Conservation (phyloP, 208 protist genomes). For the Kentomonas sorsogonicus region DNA sequence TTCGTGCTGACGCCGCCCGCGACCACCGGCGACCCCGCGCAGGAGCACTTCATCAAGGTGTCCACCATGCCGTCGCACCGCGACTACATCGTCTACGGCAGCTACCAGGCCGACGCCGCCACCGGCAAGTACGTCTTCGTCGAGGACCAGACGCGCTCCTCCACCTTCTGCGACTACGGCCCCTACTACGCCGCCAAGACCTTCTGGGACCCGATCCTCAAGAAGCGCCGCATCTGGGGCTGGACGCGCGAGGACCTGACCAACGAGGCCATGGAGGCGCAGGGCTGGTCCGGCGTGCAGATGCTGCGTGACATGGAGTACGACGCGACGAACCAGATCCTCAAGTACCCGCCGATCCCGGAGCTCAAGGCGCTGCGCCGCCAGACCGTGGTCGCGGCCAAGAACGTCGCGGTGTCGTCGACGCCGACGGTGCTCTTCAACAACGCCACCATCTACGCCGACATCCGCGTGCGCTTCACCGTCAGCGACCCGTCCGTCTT, state of each 20-base stretch:
- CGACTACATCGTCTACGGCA: slow-evolving; percentile 39
- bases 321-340: slow-evolving; percentile 28
- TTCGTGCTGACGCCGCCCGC: slow-evolving; percentile 24
- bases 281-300: slow-evolving; percentile 47
- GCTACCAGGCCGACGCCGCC: slow-evolving; percentile 12
- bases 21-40: slow-evolving; percentile 4
- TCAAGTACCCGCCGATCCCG: slow-evolving; percentile 30
- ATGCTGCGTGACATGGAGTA: slow-evolving; percentile 37
- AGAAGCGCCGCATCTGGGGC: slow-evolving; percentile 40
- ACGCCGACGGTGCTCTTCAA: slow-evolving; percentile 5
- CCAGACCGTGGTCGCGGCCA: slow-evolving; percentile 6
- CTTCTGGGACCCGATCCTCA: slow-evolving; percentile 42
- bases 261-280: slow-evolving; percentile 19
- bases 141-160: slow-evolving; percentile 22
- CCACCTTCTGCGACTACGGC: slow-evolving; percentile 46
- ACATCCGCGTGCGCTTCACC: slow-evolving; percentile 38
- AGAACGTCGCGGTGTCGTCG: slow-evolving; percentile 3
- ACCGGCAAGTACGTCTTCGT: slow-evolving; percentile 27
- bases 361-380: slow-evolving; percentile 29
- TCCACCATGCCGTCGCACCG: slow-evolving; percentile 36
- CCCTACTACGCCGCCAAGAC: slow-evolving; percentile 41
- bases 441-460: slow-evolving; percentile 27
- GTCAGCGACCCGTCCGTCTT: slow-evolving; percentile 19
- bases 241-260: slow-evolving; percentile 41
- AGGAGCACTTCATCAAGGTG: slow-evolving; percentile 39